Percentiles rank a stretch among this genome's conserved stretches.
Evolutionary conservation across 306 rosid genomes (phyloP).

Genomic region (Notholithocarpus densiflorus): DNA sequence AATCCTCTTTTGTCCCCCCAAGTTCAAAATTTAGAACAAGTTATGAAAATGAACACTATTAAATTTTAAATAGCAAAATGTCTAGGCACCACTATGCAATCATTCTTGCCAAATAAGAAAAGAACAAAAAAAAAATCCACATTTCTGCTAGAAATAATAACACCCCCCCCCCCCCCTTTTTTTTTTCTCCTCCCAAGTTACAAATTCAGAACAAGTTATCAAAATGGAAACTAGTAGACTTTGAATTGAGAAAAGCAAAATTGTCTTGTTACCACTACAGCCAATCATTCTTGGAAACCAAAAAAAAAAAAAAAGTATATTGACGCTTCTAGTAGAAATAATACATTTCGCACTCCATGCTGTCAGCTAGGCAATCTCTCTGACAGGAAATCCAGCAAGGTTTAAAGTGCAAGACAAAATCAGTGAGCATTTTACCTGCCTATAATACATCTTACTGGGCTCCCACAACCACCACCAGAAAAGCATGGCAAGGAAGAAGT

Average conservation of each 20-base stretch:
- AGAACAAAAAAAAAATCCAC: too few relatives aligned
- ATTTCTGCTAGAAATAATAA: too few relatives aligned
- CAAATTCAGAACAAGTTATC: neutral
- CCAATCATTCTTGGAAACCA: neutral
- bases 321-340: constrained; percentile 54
- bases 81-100: too few relatives aligned
- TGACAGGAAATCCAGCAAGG: constrained; percentile 46
- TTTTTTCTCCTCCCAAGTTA: neutral
- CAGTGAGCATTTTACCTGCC: constrained; percentile 49
- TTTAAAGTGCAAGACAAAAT: constrained; percentile 43
- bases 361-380: constrained; percentile 46
- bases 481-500: constrained; percentile 30
- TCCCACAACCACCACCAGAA: constrained; percentile 39
- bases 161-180: too few relatives aligned
- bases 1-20: too few relatives aligned
- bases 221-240: neutral
- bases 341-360: constrained; percentile 36
- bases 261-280: neutral
- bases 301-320: constrained; percentile 28
- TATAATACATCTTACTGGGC: constrained; percentile 47
- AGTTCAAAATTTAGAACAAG: too few relatives aligned
- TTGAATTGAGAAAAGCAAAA: neutral
- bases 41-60: too few relatives aligned
- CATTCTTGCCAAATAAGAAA: too few relatives aligned
- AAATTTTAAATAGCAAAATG: too few relatives aligned